Evolutionary conservation across 306 rosid species (phyloP), one percentile per base, ranked within the genome.

Genomic region (Cicer bijugum): DNA sequence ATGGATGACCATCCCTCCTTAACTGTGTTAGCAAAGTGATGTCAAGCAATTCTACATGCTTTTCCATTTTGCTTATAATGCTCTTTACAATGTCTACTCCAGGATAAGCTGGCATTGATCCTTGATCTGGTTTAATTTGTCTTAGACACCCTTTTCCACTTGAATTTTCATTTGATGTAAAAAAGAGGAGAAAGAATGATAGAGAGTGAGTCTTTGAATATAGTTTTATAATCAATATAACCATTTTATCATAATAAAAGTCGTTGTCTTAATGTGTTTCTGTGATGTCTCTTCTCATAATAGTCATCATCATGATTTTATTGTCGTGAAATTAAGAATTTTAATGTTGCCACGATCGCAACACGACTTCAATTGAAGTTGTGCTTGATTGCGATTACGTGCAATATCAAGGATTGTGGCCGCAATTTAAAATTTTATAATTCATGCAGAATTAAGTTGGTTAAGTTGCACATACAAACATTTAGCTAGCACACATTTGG

Each of bases 1-100:
- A 89, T 61, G 93, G 97, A 53, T 89, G 97, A 4, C 93, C 91
- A 45, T 91, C 97, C 75, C 74, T 85, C 37, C 96, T 87, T 12
- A 87, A 79, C 44, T 89, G 91, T 40, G 97, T 86, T 4, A 88
- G 85, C 80, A 83, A 15, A 7, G 96, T 89, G 4, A 89, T 81
- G 81, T 91, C 96, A 14, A 89, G 80, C 82, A 85, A 77, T 35
- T 85, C 2, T 6, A 77, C 89, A 12, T 82, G 80, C 1, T 60
- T 69, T 4, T 12, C 8, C 80, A 91, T 69, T 42, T 51, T 70
- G 16, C 74, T 67, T 61, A 89, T 7, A 6, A 86, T 81, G 6
- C 35, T 67, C 86, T 86, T 91, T 8, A 86, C 91, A 12, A 81
- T 67, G 5, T 45, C 91, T 20, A 71, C 90, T 9, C 93, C 91